Percentiles rank a stretch among this genome's conserved stretches.
These are phyloP conservation scores for Blakeslea trispora DNA, from an alignment of 371 early-diverging fungal genomes.

Conservation along the genomic window DNA sequence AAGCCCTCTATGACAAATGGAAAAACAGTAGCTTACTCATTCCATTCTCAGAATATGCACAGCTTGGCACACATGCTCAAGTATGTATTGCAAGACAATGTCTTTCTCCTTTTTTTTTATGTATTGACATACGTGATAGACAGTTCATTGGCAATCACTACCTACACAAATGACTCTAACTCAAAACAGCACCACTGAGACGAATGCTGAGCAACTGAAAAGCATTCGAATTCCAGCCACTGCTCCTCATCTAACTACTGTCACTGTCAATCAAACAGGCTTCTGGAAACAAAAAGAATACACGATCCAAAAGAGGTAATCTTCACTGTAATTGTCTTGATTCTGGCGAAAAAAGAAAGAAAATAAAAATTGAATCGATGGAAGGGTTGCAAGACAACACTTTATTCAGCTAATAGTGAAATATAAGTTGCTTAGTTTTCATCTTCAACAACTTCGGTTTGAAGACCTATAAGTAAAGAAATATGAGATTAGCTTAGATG, in stretches of 20 bases:
- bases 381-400: too few species aligned
- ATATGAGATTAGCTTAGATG: background rate
- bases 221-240: constrained; percentile 4
- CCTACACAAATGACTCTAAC: constrained; percentile 22
- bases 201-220: background rate
- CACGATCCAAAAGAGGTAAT: constrained; percentile 10
- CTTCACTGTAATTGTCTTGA: too few species aligned
- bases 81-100: constrained; percentile 4
- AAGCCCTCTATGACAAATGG: constrained; percentile 31
- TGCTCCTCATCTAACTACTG: background rate
- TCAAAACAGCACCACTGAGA: background rate
- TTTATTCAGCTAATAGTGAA: too few species aligned
- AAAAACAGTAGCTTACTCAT: constrained; percentile 18
- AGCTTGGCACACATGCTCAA: constrained; percentile 25
- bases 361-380: too few species aligned
- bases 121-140: constrained; percentile 6
- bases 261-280: constrained; percentile 4
- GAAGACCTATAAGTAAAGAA: constrained; percentile 32
- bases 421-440: background rate
- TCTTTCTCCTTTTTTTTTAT: background rate
- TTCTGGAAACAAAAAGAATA: constrained; percentile 19
- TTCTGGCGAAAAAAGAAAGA: too few species aligned
- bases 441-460: constrained; percentile 61
- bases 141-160: constrained; percentile 28
- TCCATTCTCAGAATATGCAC: constrained; percentile 25